A percentile compares a stretch with the other conserved stretches of the same genome.
phyloP scores from a whole-genome alignment of 2,329 filamentous ascomycete genomes.

The Cercospora janseana region DNA sequence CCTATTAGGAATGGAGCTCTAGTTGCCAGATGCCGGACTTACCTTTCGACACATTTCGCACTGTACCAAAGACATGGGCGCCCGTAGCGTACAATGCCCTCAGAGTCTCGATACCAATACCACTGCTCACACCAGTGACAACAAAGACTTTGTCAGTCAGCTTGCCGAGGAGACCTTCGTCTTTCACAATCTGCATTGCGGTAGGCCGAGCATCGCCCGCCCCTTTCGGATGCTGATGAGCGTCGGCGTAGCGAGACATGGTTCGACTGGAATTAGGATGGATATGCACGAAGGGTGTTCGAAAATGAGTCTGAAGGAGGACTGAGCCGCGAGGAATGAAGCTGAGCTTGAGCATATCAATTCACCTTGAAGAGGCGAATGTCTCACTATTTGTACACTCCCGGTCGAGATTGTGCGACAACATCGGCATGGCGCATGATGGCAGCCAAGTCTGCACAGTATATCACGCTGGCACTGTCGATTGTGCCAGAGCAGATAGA shows the following conservation, averaged over 20 bases:
- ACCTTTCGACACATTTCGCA: conserved; percentile 38
- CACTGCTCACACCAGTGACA: conserved; percentile 44
- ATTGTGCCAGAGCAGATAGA: no score
- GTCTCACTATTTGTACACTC: no score
- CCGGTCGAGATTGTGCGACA: no score
- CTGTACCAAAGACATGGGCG: conserved; percentile 45
- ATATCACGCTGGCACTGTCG: no score
- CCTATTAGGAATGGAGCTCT: no score
- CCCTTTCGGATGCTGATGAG: conserved; percentile 15
- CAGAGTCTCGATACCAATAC: conserved; percentile 46
- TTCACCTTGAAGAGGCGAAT: no score
- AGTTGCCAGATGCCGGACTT: not conserved
- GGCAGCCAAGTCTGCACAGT: no score
- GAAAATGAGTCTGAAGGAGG: no score
- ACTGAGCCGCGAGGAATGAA: no score
- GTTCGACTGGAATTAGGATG: not conserved
- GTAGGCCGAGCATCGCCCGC: conserved; percentile 24
- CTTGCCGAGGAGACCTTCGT: conserved; percentile 24
- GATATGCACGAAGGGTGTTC: no score
- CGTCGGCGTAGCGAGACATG: conserved; percentile 18
- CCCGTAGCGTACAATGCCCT: conserved; percentile 47
- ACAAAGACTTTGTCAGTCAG: conserved; percentile 41
- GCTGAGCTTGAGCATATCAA: no score
- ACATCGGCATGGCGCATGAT: no score
- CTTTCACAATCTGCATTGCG: conserved; percentile 26